phyloP scores from a whole-genome alignment of 768 basidiomycete species.

The Mycena galopus region DNA sequence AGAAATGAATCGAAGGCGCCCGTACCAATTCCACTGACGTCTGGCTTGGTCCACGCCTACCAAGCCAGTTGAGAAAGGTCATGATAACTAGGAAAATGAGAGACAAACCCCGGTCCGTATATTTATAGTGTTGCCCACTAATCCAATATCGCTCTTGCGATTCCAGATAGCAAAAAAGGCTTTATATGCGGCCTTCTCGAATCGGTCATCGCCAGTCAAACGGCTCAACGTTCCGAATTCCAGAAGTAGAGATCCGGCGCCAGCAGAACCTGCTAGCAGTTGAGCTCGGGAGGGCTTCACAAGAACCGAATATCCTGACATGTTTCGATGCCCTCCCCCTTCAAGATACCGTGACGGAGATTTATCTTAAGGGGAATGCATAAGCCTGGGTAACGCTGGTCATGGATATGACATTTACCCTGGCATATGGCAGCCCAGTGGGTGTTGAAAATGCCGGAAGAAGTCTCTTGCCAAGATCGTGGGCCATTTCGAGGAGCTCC shows the following conservation, averaged over 20 bases:
- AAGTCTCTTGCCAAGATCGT: conserved; percentile 88
- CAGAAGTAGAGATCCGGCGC: conserved; percentile 91
- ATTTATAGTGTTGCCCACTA: conserved; percentile 93
- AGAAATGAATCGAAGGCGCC: no score
- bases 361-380: conserved; percentile 70
- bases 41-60: conserved; percentile 83
- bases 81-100: background rate
- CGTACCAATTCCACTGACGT: conserved; percentile 76
- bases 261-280: conserved; percentile 78
- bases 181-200: conserved; percentile 89
- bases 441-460: conserved; percentile 93
- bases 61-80: conserved; percentile 24
- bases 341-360: conserved; percentile 80
- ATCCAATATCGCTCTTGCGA: conserved; percentile 82
- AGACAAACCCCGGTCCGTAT: conserved; percentile 79
- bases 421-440: conserved; percentile 92
- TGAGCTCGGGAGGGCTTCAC: conserved; percentile 14
- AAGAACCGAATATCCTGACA: conserved; percentile 62
- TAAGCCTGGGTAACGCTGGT: conserved; percentile 15
- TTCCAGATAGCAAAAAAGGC: conserved; percentile 97
- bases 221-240: conserved; percentile 96
- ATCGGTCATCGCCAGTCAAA: conserved; percentile 89
- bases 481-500: conserved; percentile 83
- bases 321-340: conserved; percentile 85
- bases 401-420: conserved; percentile 61